Evolutionary conservation across 352 stramenopile species (phyloP).

Genomic region (Globisporangium sylvaticum): DNA sequence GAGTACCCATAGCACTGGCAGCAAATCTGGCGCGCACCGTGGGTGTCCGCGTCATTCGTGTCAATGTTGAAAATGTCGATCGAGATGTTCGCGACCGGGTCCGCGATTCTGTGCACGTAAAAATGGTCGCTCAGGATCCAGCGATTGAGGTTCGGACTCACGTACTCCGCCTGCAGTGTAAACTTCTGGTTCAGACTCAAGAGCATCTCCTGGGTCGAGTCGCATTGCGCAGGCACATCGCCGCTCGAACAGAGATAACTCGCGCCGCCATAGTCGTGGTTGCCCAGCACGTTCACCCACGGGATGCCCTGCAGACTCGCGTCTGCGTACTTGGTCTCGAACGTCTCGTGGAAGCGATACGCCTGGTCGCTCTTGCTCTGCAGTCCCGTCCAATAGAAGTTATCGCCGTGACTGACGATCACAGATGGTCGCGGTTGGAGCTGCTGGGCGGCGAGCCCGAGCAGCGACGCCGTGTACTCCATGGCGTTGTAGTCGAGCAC

Average conservation of each 20-base stretch:
- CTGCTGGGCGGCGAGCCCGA: conserved; percentile 25
- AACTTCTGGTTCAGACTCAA: conserved; percentile 42
- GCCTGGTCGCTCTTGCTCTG: conserved; percentile 27
- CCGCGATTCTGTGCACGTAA: conserved; percentile 65
- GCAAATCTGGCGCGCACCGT: conserved; percentile 65
- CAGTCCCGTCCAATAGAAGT: conserved; percentile 66
- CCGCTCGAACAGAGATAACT: conserved; percentile 47
- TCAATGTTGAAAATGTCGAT: conserved; percentile 83
- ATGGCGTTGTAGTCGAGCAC: conserved; percentile 41
- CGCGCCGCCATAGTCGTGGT: conserved; percentile 62
- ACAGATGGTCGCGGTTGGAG: conserved; percentile 24
- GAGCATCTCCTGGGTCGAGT: conserved; percentile 4
- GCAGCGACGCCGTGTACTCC: conserved; percentile 36
- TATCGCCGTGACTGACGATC: conserved; percentile 60
- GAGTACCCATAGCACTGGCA: conserved; percentile 83
- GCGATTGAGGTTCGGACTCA: conserved; percentile 69
- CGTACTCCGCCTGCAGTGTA: conserved; percentile 61
- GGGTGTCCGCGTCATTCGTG: conserved; percentile 64
- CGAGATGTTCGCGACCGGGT: conserved; percentile 53
- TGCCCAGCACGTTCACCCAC: conserved; percentile 61
- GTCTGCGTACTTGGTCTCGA: conserved; percentile 48
- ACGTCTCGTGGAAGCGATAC: conserved; percentile 49
- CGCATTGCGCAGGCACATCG: background rate
- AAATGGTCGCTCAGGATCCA: conserved; percentile 83
- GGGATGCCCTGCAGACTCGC: conserved; percentile 38